Conservation (phyloP, 306 rosid genomes). For the Argentina anserina region DNA sequence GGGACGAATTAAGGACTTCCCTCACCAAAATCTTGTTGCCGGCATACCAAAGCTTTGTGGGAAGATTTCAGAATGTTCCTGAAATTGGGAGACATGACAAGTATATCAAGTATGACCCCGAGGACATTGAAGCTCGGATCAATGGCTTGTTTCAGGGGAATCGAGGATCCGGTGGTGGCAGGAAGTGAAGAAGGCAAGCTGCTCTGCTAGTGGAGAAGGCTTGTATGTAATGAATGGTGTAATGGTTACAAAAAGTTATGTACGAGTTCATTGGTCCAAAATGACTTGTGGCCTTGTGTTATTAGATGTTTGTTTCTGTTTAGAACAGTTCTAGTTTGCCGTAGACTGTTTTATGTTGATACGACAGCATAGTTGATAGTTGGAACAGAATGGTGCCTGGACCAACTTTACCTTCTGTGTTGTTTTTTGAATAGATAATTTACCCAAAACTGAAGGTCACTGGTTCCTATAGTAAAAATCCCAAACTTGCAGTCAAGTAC, state of each 20-base stretch:
- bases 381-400: background rate
- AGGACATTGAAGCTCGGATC: conserved; percentile 57
- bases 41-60: conserved; percentile 63
- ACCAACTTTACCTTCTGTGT: background rate
- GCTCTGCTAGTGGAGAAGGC: conserved; percentile 13
- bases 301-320: conserved; percentile 17
- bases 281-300: conserved; percentile 23
- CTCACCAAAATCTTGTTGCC: conserved; percentile 56
- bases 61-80: conserved; percentile 45
- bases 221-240: conserved; percentile 36
- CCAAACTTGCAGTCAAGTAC: too few species aligned
- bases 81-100: conserved; percentile 61
- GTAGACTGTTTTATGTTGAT: conserved; percentile 4
- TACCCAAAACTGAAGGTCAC: background rate
- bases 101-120: conserved; percentile 48
- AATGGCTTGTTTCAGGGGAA: conserved; percentile 53
- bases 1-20: conserved; percentile 64
- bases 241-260: conserved; percentile 26
- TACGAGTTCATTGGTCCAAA: conserved; percentile 20
- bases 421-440: background rate
- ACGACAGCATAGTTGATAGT: background rate
- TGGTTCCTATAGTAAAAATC: background rate
- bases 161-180: conserved; percentile 53
- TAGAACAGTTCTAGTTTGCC: conserved; percentile 11
- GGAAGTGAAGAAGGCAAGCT: conserved; percentile 47